Evolutionary conservation across 768 basidiomycete species (phyloP).

Genomic region (Phaeotremella skinneri): DNA sequence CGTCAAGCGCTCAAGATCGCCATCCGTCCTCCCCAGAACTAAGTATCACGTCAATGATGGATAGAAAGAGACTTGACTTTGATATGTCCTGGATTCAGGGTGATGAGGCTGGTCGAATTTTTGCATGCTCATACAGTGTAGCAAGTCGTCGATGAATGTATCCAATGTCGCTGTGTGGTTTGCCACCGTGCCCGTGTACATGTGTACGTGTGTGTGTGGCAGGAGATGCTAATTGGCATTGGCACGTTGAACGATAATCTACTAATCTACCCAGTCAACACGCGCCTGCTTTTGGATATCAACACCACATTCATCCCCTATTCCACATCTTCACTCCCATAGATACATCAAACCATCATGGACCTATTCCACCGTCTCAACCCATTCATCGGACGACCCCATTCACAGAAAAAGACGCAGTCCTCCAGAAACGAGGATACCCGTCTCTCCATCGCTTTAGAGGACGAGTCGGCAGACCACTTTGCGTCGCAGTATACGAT

Average conservation of each 20-base stretch:
- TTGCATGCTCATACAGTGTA: background rate
- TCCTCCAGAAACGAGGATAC: background rate
- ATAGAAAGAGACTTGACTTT: background rate
- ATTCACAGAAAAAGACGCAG: background rate
- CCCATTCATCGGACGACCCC: conserved; percentile 1
- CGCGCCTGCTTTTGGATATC: too few relatives aligned
- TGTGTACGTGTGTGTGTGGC: background rate
- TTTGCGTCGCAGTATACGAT: background rate
- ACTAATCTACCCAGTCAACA: too few relatives aligned
- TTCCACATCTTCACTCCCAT: too few relatives aligned
- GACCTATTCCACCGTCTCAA: conserved; percentile 2
- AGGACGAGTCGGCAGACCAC: background rate
- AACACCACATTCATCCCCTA: too few relatives aligned
- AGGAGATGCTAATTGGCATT: too few relatives aligned
- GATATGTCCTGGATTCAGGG: background rate
- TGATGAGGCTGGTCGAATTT: background rate
- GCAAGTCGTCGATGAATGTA: background rate
- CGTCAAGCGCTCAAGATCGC: conserved; percentile 44
- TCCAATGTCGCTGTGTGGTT: background rate
- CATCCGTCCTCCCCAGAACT: conserved; percentile 24
- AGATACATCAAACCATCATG: too few relatives aligned
- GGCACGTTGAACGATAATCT: background rate
- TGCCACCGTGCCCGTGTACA: too few relatives aligned
- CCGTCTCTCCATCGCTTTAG: background rate
- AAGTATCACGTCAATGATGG: background rate